A percentile compares a stretch with the other conserved stretches of the same genome.
phyloP scores from a whole-genome alignment of 176 grass and related monocot genomes.

The Eleusine coracana region DNA sequence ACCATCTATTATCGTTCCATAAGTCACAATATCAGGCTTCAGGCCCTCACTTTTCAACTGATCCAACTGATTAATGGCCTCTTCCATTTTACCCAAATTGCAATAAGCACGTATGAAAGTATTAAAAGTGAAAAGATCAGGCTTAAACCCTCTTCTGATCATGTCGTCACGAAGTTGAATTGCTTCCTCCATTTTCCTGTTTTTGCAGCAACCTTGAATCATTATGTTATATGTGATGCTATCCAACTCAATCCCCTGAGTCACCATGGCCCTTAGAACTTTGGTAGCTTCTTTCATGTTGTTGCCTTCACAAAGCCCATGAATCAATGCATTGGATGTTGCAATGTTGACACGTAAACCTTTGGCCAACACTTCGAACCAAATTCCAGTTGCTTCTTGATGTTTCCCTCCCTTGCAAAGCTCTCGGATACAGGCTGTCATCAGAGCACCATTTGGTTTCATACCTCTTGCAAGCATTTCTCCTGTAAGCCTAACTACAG shows the following conservation, averaged over 20 bases:
- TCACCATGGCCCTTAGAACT: slow-evolving; percentile 65
- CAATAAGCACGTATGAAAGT: slow-evolving; percentile 63
- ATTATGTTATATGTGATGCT: slow-evolving; percentile 90
- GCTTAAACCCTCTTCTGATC: slow-evolving; percentile 74
- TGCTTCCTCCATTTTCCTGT: slow-evolving; percentile 64
- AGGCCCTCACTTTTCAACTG: slow-evolving; percentile 65
- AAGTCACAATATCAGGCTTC: slow-evolving; percentile 72
- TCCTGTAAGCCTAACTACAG: slow-evolving; percentile 47
- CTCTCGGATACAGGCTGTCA: slow-evolving; percentile 65
- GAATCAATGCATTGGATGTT: slow-evolving; percentile 90
- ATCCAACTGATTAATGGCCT: slow-evolving; percentile 58
- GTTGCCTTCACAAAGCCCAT: slow-evolving; percentile 66
- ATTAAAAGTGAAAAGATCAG: slow-evolving; percentile 81
- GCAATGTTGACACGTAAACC: slow-evolving; percentile 67
- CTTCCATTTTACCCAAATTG: slow-evolving; percentile 75
- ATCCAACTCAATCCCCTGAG: slow-evolving; percentile 60
- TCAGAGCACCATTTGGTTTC: slow-evolving; percentile 75
- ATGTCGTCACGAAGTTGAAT: slow-evolving; percentile 74
- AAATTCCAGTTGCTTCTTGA: slow-evolving; percentile 62
- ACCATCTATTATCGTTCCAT: slow-evolving; percentile 78
- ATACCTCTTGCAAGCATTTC: slow-evolving; percentile 78
- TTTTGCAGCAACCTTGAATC: slow-evolving; percentile 77
- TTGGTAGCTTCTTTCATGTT: slow-evolving; percentile 60
- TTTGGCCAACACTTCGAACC: slow-evolving; percentile 55
- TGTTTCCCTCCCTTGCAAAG: slow-evolving; percentile 72